phyloP scores from a whole-genome alignment of 306 rosid genomes.

The Glycyrrhiza uralensis region DNA sequence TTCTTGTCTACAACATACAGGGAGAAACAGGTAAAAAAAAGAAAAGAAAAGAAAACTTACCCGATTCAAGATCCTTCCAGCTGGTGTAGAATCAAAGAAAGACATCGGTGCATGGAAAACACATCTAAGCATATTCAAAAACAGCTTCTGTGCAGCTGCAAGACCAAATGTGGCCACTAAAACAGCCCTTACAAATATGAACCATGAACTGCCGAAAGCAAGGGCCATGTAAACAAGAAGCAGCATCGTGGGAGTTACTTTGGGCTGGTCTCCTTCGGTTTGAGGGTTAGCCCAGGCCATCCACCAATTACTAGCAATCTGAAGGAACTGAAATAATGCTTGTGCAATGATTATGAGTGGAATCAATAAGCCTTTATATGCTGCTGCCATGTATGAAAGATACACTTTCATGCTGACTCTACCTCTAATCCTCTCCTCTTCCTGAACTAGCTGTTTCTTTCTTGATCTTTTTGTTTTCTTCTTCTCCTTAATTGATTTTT shows the following conservation, averaged over 20 bases:
- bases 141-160: slow-evolving; percentile 91
- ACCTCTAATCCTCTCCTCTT: slow-evolving; percentile 99
- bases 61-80: slow-evolving; percentile 97
- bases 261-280: slow-evolving; percentile 86
- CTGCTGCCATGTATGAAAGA: slow-evolving; percentile 96
- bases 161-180: slow-evolving; percentile 97
- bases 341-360: slow-evolving; percentile 90
- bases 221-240: slow-evolving; percentile 91
- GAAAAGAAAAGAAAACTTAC: slow-evolving; percentile 51
- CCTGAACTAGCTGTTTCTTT: slow-evolving; percentile 95
- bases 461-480: slow-evolving; percentile 82
- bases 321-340: slow-evolving; percentile 90
- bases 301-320: slow-evolving; percentile 99
- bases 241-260: slow-evolving; percentile 75
- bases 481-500: slow-evolving; percentile 79
- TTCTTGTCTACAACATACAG: slow-evolving; percentile 6
- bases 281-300: slow-evolving; percentile 99
- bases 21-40: background rate
- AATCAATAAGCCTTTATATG: slow-evolving; percentile 84
- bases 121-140: slow-evolving; percentile 87
- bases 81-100: slow-evolving; percentile 98
- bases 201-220: slow-evolving; percentile 98
- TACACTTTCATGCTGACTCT: slow-evolving; percentile 99
- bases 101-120: slow-evolving; percentile 96
- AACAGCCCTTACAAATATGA: slow-evolving; percentile 87